Conservation (phyloP, 345 rosid genomes). For the Eucalyptus tenuipes region DNA sequence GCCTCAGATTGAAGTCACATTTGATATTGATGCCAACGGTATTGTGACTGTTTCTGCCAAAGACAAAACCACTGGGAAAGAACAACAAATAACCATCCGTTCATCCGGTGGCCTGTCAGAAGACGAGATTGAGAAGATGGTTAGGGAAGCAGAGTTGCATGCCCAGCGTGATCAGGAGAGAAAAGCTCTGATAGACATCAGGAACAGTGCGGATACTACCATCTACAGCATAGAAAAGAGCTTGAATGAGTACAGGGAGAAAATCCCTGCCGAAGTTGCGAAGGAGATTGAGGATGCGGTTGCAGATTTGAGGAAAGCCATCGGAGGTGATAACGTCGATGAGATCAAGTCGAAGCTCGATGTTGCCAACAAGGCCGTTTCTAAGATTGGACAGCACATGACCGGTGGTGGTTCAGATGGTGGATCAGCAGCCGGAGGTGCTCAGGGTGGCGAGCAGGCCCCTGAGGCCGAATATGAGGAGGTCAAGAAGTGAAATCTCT, state of each 20-base stretch:
- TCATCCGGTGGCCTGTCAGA: conserved; percentile 87
- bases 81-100: conserved; percentile 81
- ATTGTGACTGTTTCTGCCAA: conserved; percentile 86
- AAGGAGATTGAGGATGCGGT: conserved; percentile 70
- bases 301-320: conserved; percentile 52
- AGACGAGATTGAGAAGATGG: conserved; percentile 83
- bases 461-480: conserved; percentile 87
- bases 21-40: conserved; percentile 92
- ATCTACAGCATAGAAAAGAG: conserved; percentile 89
- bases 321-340: conserved; percentile 43
- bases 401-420: conserved; percentile 34
- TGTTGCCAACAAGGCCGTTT: conserved; percentile 68
- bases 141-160: conserved; percentile 68
- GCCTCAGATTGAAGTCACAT: conserved; percentile 84
- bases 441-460: conserved; percentile 60
- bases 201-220: conserved; percentile 66
- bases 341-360: conserved; percentile 75
- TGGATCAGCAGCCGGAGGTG: conserved; percentile 34
- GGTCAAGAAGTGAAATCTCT: conserved; percentile 40
- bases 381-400: conserved; percentile 90
- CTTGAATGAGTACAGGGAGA: conserved; percentile 66
- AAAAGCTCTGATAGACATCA: conserved; percentile 56
- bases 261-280: conserved; percentile 59
- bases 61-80: conserved; percentile 73
- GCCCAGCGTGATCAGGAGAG: conserved; percentile 72